Percentiles rank a stretch among this genome's conserved stretches.
Conservation (phyloP, 2,329 filamentous ascomycete genomes). For the Colletotrichum sp. region DNA sequence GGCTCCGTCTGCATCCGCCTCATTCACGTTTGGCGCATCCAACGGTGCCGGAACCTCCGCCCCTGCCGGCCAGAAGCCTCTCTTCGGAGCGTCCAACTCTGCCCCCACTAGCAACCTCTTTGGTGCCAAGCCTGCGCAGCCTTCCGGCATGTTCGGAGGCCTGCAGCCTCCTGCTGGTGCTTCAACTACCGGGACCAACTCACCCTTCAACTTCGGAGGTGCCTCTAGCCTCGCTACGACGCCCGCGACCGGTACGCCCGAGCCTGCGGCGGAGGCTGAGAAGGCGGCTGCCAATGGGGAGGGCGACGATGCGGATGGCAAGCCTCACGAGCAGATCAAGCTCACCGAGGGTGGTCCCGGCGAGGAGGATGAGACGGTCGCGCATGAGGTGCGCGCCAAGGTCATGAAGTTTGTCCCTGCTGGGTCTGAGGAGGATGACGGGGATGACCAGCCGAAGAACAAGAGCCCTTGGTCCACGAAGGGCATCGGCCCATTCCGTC, state of each 20-base stretch:
- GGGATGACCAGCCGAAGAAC: conserved; percentile 45
- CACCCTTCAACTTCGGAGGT: conserved; percentile 61
- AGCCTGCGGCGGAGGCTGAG: conserved; percentile 51
- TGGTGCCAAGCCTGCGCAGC: conserved; percentile 23
- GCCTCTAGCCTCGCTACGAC: conserved; percentile 67
- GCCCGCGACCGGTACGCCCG: conserved; percentile 63
- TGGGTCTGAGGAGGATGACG: conserved; percentile 48
- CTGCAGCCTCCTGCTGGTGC: conserved; percentile 47
- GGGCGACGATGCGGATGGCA: conserved; percentile 56
- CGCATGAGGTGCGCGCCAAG: conserved; percentile 76
- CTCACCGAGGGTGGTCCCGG: conserved; percentile 70
- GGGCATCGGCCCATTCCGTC: conserved; percentile 73
- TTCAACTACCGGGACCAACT: conserved; percentile 54
- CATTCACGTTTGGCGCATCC: conserved; percentile 26
- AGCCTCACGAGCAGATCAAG: conserved; percentile 72
- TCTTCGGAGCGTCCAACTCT: conserved; percentile 7
- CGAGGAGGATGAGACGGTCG: conserved; percentile 73
- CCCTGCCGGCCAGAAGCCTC: conserved; percentile 11
- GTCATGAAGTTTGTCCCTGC: conserved; percentile 65
- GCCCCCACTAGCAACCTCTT: conserved; percentile 18
- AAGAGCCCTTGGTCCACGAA: conserved; percentile 70
- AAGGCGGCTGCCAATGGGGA: conserved; percentile 25
- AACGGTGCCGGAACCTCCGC: not conserved
- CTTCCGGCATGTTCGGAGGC: conserved; percentile 38
- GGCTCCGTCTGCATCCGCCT: conserved; percentile 16